These are phyloP conservation scores for Penicillium salamii DNA, from an alignment of 495 filamentous ascomycete genomes.

Conservation along the genomic window DNA sequence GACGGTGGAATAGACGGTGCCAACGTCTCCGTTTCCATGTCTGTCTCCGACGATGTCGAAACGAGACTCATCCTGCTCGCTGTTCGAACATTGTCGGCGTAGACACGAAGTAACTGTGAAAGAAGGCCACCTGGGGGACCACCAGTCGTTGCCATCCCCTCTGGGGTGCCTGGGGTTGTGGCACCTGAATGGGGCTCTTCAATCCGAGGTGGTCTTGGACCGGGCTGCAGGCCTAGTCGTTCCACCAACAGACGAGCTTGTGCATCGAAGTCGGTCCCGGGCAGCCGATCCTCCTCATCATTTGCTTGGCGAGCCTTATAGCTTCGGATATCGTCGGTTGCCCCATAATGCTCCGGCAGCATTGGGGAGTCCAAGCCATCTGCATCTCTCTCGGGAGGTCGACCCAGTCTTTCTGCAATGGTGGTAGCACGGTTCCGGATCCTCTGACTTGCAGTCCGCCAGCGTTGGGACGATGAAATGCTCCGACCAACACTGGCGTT, in stretches of 20 bases:
- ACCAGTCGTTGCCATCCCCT: constrained; percentile 15
- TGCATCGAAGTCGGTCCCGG: constrained; percentile 12
- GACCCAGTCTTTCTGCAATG: constrained; percentile 23
- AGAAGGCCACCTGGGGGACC: constrained; percentile 22
- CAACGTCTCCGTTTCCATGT: constrained; percentile 21
- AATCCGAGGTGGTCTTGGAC: background rate
- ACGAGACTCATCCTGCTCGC: constrained; percentile 25
- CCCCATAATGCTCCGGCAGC: constrained; percentile 26
- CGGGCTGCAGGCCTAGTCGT: constrained; percentile 17
- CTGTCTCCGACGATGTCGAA: constrained; percentile 14
- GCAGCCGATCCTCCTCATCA: constrained; percentile 16
- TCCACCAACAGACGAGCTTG: constrained; percentile 26
- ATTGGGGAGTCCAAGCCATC: constrained; percentile 27
- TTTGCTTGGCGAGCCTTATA: constrained; percentile 15
- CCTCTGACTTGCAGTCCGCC: constrained; percentile 23
- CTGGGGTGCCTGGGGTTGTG: constrained; percentile 16
- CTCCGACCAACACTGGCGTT: constrained; percentile 12
- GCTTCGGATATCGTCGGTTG: constrained; percentile 27
- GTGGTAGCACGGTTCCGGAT: constrained; percentile 18
- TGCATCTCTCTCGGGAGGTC: constrained; percentile 24
- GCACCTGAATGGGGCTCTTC: constrained; percentile 14
- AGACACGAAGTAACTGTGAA: constrained; percentile 27
- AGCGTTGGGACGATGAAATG: constrained; percentile 12
- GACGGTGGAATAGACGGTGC: constrained; percentile 5
- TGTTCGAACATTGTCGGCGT: constrained; percentile 23